Evolutionary conservation across 257 asterid genomes (phyloP), one percentile per base, ranked within the genome.

Genomic region (Vinca minor): DNA sequence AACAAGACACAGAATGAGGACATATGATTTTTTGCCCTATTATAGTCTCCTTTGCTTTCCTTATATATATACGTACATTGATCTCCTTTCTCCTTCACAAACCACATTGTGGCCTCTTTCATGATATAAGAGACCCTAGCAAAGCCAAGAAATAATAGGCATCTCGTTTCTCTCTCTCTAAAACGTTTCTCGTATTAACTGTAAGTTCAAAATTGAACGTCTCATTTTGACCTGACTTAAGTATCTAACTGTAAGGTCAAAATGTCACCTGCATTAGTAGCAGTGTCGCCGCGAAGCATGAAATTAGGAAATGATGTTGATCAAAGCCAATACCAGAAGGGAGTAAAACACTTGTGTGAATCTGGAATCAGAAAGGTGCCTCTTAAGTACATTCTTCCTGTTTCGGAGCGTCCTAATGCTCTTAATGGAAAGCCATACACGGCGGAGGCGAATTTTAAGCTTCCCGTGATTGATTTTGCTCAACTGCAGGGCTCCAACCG

Each of bases 391-490:
- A 76, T 91, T 18, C 56, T 88, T 23, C 95, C 98, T 0, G 71
- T 77, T n/a, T 49, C 82, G 0, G 92, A 91, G 53, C 91, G 98
- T 50, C 95, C 98, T 1, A 34, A 34, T 34, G 77, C 74, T 61
- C 5, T 2, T 5, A 35, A 53, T 5, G 65, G 74, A 21, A 67
- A 67, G 21, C 34, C 62, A 5, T 14, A 14, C 0, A 20, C 26
- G 21, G 26, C 66, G 0, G 57, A 63, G 38, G 9, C 29, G 34
- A 63, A 65, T 14, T 76, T 87, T 11, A 62, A 82, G 57, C 80
- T 91, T 6, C 98, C 98, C 20, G 32, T 88, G 54, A 82, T 91
- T 20, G 98, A 91, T 64, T 82, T 91, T n/a, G 80, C 90, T 2
- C 76, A 86, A 35, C 38, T 88, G 18, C 79, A 41, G 36, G 95